A percentile compares a stretch with the other conserved stretches of the same genome.
These are phyloP conservation scores for Trichosanthes cucumerina DNA, from an alignment of 306 rosid species.

Conservation along the genomic window DNA sequence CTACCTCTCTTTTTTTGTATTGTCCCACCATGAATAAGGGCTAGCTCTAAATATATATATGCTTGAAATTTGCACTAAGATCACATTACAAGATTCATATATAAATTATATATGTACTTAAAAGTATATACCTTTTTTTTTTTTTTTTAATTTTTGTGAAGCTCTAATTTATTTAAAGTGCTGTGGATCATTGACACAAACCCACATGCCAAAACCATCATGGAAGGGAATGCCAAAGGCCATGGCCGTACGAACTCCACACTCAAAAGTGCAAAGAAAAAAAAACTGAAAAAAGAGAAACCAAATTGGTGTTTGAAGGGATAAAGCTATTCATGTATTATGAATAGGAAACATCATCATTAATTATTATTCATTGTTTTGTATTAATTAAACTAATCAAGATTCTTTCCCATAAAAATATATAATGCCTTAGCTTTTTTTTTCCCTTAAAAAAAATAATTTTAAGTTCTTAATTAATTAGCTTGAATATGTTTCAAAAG, in stretches of 20 bases:
- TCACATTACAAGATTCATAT: not conserved
- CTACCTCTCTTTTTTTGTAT: not conserved
- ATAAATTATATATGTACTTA: not conserved
- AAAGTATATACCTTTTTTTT: not conserved
- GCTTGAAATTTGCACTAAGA: not conserved
- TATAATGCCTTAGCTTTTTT: no score
- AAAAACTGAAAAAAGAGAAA: slow-evolving; percentile 1
- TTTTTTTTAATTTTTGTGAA: not conserved
- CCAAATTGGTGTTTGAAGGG: slow-evolving; percentile 9
- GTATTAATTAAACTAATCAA: not conserved
- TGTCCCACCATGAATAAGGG: not conserved
- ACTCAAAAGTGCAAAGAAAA: not conserved
- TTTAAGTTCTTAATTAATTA: not conserved
- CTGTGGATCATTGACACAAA: not conserved
- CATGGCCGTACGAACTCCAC: slow-evolving; percentile 5
- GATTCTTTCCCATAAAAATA: not conserved
- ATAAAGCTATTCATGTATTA: slow-evolving; percentile 5
- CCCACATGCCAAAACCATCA: not conserved
- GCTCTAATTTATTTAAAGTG: not conserved
- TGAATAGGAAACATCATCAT: slow-evolving; percentile 10
- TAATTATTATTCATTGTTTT: slow-evolving; percentile 13
- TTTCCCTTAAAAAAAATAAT: no score
- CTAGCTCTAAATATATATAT: not conserved
- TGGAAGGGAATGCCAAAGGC: not conserved
- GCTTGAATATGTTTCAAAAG: not conserved